phyloP scores from a whole-genome alignment of 257 asterid species.

The Phtheirospermum japonicum region DNA sequence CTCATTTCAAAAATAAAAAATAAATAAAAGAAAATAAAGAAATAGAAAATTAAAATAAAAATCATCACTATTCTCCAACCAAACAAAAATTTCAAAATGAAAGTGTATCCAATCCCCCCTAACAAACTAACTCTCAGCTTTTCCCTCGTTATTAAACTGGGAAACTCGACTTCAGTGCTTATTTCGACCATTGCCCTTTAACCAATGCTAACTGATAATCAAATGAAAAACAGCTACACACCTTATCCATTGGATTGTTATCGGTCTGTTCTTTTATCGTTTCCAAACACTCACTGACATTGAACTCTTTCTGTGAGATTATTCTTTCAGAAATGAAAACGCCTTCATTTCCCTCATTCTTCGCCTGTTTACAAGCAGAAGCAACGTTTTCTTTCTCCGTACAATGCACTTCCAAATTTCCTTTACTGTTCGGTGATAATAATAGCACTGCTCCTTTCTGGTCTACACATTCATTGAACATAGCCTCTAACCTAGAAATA shows the following conservation, averaged over 20 bases:
- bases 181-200: slow-evolving; percentile 18
- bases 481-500: slow-evolving; percentile 57
- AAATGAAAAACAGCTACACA: slow-evolving; percentile 37
- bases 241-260: slow-evolving; percentile 40
- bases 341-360: slow-evolving; percentile 29
- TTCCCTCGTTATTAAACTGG: slow-evolving; percentile 15
- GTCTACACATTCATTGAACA: slow-evolving; percentile 46
- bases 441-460: slow-evolving; percentile 33
- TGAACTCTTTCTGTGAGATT: slow-evolving; percentile 30
- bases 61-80: too few relatives aligned
- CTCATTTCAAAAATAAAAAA: too few relatives aligned
- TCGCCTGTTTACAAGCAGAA: slow-evolving; percentile 39
- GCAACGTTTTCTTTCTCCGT: slow-evolving; percentile 58
- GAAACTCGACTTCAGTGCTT: slow-evolving; percentile 6
- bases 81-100: too few relatives aligned
- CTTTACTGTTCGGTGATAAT: slow-evolving; percentile 32
- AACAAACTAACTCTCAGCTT: slow-evolving; percentile 13
- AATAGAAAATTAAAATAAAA: too few relatives aligned
- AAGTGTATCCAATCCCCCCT: too few relatives aligned
- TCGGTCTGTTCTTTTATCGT: slow-evolving; percentile 34
- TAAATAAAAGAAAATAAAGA: too few relatives aligned
- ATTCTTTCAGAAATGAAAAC: slow-evolving; percentile 32
- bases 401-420: slow-evolving; percentile 30
- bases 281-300: slow-evolving; percentile 27
- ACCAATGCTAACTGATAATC: slow-evolving; percentile 22